These are phyloP conservation scores for Candida sp. DNA, from an alignment of 1,139 yeast genomes.

Conservation along the genomic window DNA sequence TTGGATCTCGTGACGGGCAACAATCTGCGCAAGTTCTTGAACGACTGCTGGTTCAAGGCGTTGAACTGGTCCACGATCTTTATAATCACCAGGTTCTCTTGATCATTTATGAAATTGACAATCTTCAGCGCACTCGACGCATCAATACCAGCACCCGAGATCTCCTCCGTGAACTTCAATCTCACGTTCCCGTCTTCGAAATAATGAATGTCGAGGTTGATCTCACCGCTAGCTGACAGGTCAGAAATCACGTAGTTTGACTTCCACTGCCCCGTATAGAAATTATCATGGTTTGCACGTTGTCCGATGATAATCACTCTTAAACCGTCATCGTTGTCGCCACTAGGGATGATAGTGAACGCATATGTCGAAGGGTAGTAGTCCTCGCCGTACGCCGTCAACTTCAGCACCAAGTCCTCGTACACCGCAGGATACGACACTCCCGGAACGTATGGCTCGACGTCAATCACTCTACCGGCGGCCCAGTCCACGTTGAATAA, in stretches of 20 bases:
- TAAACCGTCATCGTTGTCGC: conserved; percentile 27
- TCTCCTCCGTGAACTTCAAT: conserved; percentile 57
- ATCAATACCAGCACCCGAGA: conserved; percentile 22
- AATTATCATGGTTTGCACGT: conserved; percentile 75
- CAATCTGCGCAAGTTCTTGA: conserved; percentile 87
- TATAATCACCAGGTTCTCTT: conserved; percentile 68
- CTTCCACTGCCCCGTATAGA: conserved; percentile 91
- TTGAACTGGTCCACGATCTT: conserved; percentile 67
- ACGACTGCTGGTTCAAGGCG: conserved; percentile 76
- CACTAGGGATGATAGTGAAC: conserved; percentile 46
- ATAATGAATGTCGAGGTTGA: conserved; percentile 82
- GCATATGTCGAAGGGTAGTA: conserved; percentile 61
- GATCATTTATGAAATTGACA: conserved; percentile 53
- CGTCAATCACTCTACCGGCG: conserved; percentile 47
- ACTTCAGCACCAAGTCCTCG: conserved; percentile 29
- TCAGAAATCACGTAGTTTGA: conserved; percentile 55
- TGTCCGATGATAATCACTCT: conserved; percentile 68
- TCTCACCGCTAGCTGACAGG: conserved; percentile 28
- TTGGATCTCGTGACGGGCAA: conserved; percentile 91
- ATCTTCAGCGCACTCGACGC: conserved; percentile 32
- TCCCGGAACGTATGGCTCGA: conserved; percentile 42
- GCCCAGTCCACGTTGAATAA: conserved; percentile 68
- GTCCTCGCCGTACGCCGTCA: conserved; percentile 46
- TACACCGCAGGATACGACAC: conserved; percentile 32
- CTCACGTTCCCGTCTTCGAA: conserved; percentile 97